A percentile compares a stretch with the other conserved stretches of the same genome.
These are phyloP conservation scores for Yarrowia hollandica DNA, from an alignment of 805 yeast species.

Conservation along the genomic window DNA sequence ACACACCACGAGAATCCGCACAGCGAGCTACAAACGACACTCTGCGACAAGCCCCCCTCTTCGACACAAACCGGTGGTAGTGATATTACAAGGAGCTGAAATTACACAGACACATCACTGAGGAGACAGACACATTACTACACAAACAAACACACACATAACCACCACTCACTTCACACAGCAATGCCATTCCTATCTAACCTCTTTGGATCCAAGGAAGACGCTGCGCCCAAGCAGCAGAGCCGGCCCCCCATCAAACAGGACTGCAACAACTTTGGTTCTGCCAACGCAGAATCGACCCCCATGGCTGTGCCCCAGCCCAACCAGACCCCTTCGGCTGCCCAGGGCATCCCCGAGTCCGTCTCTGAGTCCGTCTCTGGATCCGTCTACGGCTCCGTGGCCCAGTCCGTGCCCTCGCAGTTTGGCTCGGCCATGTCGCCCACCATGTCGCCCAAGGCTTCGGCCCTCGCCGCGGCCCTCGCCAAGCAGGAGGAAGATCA, in stretches of 20 bases:
- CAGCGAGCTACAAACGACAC: conserved; percentile 1
- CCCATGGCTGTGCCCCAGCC: conserved; percentile 29
- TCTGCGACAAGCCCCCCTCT: background rate
- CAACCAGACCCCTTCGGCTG: background rate
- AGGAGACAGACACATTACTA: background rate
- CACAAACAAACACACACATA: background rate
- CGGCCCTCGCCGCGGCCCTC: conserved; percentile 22
- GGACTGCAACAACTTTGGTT: conserved; percentile 23
- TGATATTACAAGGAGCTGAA: background rate
- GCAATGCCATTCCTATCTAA: conserved; percentile 25
- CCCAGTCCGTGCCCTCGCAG: conserved; percentile 16
- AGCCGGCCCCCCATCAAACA: conserved; percentile 14
- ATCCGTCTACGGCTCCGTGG: conserved; percentile 25
- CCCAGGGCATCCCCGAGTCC: background rate
- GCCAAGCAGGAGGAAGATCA: conserved; percentile 29
- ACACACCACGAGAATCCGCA: conserved; percentile 1
- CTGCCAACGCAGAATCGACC: conserved; percentile 25
- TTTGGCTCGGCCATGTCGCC: conserved; percentile 28
- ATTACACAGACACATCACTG: background rate
- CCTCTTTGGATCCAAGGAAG: conserved; percentile 22
- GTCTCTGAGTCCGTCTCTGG: conserved; percentile 18
- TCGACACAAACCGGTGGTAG: background rate
- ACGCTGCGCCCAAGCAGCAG: background rate
- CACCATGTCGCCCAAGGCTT: conserved; percentile 29
- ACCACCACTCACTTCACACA: background rate